Evolutionary conservation across 2,329 filamentous ascomycete species (phyloP).

Genomic region (Coniochaeta sp.): DNA sequence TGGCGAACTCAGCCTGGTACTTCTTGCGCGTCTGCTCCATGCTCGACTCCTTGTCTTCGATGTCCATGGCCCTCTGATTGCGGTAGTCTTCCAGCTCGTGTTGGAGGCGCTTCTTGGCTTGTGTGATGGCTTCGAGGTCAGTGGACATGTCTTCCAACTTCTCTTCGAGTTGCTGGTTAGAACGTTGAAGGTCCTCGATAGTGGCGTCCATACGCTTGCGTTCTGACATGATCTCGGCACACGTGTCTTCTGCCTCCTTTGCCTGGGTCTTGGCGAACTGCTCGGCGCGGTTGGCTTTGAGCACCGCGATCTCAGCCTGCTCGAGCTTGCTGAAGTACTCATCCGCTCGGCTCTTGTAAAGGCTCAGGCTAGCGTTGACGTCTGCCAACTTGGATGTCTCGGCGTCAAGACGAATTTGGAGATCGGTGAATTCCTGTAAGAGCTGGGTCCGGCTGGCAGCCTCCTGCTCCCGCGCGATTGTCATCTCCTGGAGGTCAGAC

Average conservation of each 20-base stretch:
- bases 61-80: slow-evolving; percentile 87
- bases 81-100: slow-evolving; percentile 97
- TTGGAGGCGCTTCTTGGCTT: slow-evolving; percentile 89
- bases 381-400: slow-evolving; percentile 82
- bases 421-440: slow-evolving; percentile 83
- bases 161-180: slow-evolving; percentile 85
- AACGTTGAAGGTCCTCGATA: slow-evolving; percentile 83
- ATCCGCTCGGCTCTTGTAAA: slow-evolving; percentile 89
- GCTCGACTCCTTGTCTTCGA: slow-evolving; percentile 92
- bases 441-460: slow-evolving; percentile 80
- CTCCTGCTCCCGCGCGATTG: slow-evolving; percentile 75
- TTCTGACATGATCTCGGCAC: slow-evolving; percentile 83
- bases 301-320: slow-evolving; percentile 89
- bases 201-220: slow-evolving; percentile 80
- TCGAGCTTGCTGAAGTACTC: slow-evolving; percentile 97
- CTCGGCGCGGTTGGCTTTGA: slow-evolving; percentile 86
- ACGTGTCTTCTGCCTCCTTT: slow-evolving; percentile 85
- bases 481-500: slow-evolving; percentile 77
- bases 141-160: slow-evolving; percentile 85
- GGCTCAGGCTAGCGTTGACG: slow-evolving; percentile 70
- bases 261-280: slow-evolving; percentile 90
- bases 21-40: slow-evolving; percentile 97
- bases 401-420: slow-evolving; percentile 86
- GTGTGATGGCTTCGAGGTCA: slow-evolving; percentile 75
- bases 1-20: slow-evolving; percentile 88